Conservation (phyloP, 2,329 filamentous ascomycete species). For the Penicillium paneum region DNA sequence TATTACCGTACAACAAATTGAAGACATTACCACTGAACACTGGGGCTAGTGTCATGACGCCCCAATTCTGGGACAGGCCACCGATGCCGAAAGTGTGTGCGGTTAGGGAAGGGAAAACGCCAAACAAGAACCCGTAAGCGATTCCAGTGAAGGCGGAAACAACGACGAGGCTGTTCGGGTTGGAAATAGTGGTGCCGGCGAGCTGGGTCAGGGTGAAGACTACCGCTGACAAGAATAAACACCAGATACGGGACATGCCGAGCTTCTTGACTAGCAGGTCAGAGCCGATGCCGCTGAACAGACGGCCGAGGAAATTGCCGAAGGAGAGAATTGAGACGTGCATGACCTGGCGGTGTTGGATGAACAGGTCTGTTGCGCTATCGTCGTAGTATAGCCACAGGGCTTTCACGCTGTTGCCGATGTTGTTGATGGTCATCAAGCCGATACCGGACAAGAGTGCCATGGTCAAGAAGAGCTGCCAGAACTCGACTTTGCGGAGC, state of each 20-base stretch:
- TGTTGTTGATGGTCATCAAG: conserved; percentile 99
- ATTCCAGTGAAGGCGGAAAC: conserved; percentile 83
- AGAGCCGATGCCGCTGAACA: conserved; percentile 80
- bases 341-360: conserved; percentile 78
- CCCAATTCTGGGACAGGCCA: conserved; percentile 93
- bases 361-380: conserved; percentile 67
- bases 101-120: conserved; percentile 84
- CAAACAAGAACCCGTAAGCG: conserved; percentile 90
- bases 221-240: conserved; percentile 70
- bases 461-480: conserved; percentile 85
- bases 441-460: conserved; percentile 89
- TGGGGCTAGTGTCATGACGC: conserved; percentile 85
- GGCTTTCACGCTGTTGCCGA: conserved; percentile 82
- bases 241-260: conserved; percentile 84
- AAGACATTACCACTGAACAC: conserved; percentile 87
- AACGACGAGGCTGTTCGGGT: conserved; percentile 71
- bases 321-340: conserved; percentile 94
- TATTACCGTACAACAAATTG: conserved; percentile 81
- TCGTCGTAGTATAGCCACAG: conserved; percentile 85
- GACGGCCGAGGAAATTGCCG: conserved; percentile 77
- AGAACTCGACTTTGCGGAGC: conserved; percentile 73
- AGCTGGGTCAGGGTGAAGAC: conserved; percentile 80
- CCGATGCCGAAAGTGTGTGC: conserved; percentile 88
- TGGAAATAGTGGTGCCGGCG: conserved; percentile 68
- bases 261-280: conserved; percentile 83